Evolutionary conservation across 345 rosid species (phyloP), one percentile per base, ranked within the genome.

Genomic region (Erodium maritimum): DNA sequence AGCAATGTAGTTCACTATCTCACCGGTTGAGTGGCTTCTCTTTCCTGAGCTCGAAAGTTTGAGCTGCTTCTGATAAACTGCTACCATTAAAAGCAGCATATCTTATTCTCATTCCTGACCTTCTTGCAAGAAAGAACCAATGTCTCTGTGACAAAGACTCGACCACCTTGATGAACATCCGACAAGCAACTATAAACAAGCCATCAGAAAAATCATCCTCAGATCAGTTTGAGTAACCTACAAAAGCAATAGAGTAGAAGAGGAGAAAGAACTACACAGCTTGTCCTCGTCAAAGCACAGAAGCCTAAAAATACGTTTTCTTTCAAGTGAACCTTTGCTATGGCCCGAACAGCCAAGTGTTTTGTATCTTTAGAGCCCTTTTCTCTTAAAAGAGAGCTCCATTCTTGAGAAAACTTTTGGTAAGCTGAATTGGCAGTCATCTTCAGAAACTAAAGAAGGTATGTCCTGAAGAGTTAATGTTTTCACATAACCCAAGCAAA

Each of bases 71-170:
- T 64, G 69, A 19, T 80, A 84, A 9, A 82, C 65, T 58, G 88
- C 89, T 19, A 78, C 87, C 87, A 84, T 82, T 21, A 89, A 45
- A 4, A n/a, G n/a, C n/a, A n/a, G 83, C 82, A 22, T 91, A 89
- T 70, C 91, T 84, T 67, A 89, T 78, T 59, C 75, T 78, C 96
- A 84, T 69, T 51, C 95, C 90, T 0, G 82, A 80, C 80, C 86
- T 73, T 65, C 91, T 84, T 1, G 88, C 63, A 59, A 58, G 69
- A 58, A 86, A 89, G 69, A 52, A 84, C 75, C 79, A 86, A 56
- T 86, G 84, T 72, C 96, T 80, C 73, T 79, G 86, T 16, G 87
- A 73, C 46, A 89, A 69, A 21, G 89, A 83, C 65, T 89, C 95
- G 9, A 82, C 80, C 1, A 77, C 56, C 72, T 88, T 85, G 48